Evolutionary conservation across 805 yeast species (phyloP).

Genomic region (Jamesozyma piceae): DNA sequence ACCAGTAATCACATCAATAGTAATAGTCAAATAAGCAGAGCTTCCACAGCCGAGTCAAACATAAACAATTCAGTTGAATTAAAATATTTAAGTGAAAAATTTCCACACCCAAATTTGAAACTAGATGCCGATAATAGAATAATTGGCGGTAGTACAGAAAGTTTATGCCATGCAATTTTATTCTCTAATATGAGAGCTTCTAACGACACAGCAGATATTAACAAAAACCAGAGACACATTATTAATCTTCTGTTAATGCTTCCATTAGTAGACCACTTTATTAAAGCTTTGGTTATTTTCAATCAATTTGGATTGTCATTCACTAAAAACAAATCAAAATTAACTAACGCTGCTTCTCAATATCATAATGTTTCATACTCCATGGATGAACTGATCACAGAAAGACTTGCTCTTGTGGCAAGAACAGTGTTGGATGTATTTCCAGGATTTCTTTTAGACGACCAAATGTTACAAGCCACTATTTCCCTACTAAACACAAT

Average conservation of each 20-base stretch:
- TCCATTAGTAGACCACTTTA: conserved; percentile 46
- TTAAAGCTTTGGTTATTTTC: conserved; percentile 36
- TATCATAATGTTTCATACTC: conserved; percentile 23
- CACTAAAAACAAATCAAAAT: conserved; percentile 22
- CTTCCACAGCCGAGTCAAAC: neutral
- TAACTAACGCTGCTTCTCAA: conserved; percentile 16
- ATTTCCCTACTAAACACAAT: conserved; percentile 43
- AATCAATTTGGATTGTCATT: conserved; percentile 34
- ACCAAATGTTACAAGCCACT: conserved; percentile 48
- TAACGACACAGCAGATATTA: neutral
- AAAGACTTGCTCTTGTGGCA: conserved; percentile 45
- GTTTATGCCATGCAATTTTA: conserved; percentile 65
- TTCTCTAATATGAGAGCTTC: conserved; percentile 25
- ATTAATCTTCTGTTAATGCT: conserved; percentile 40
- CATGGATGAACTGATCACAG: conserved; percentile 36
- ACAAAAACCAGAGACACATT: conserved; percentile 10
- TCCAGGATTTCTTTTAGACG: conserved; percentile 61
- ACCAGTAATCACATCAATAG: neutral
- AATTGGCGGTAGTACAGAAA: conserved; percentile 53
- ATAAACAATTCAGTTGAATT: conserved; percentile 6
- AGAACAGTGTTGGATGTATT: conserved; percentile 49
- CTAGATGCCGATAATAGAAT: conserved; percentile 38
- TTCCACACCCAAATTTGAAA: conserved; percentile 55
- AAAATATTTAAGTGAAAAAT: conserved; percentile 34
- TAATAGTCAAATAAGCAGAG: neutral